Evolutionary conservation across 75 land plant genomes (phyloP).

Genomic region (Sequoiadendron giganteum): DNA sequence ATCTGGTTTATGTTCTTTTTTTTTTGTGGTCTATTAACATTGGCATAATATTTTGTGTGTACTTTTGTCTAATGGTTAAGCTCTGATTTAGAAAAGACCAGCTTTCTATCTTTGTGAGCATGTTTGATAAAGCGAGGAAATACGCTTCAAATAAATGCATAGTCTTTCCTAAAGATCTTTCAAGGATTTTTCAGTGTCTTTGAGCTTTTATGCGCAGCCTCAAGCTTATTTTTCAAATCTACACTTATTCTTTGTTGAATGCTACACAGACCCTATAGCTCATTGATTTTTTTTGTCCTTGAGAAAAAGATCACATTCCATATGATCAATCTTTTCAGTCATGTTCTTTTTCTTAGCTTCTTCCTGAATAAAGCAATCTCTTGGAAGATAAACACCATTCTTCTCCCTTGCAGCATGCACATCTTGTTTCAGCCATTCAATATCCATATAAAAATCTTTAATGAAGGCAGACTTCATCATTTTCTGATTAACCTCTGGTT

Average conservation of each 20-base stretch:
- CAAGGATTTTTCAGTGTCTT: slow-evolving; percentile 28
- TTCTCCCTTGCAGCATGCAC: slow-evolving; percentile 58
- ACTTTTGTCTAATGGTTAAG: too few species aligned
- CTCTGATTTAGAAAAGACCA: too few species aligned
- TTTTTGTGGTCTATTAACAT: too few species aligned
- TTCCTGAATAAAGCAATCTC: slow-evolving; percentile 43
- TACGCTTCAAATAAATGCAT: too few species aligned
- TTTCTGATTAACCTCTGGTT: slow-evolving; percentile 94
- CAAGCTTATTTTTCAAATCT: slow-evolving; percentile 23
- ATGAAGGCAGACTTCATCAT: slow-evolving; percentile 93
- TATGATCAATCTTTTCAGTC: slow-evolving; percentile 38
- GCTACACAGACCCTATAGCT: slow-evolving; percentile 12
- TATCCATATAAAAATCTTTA: slow-evolving; percentile 87
- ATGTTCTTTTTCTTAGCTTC: slow-evolving; percentile 48
- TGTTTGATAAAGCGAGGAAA: too few species aligned
- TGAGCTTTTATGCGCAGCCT: slow-evolving; percentile 21
- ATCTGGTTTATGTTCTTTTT: too few species aligned
- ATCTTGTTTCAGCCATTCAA: slow-evolving; percentile 86
- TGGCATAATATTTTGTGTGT: too few species aligned
- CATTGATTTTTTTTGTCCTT: slow-evolving; percentile 37
- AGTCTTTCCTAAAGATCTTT: slow-evolving; percentile 25
- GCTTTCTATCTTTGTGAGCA: too few species aligned
- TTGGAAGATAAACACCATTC: slow-evolving; percentile 56
- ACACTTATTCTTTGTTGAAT: slow-evolving; percentile 1
- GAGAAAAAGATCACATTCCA: slow-evolving; percentile 39